A percentile compares a stretch with the other conserved stretches of the same genome.
Conservation (phyloP, 306 rosid species). For the Cucurbita moschata region DNA sequence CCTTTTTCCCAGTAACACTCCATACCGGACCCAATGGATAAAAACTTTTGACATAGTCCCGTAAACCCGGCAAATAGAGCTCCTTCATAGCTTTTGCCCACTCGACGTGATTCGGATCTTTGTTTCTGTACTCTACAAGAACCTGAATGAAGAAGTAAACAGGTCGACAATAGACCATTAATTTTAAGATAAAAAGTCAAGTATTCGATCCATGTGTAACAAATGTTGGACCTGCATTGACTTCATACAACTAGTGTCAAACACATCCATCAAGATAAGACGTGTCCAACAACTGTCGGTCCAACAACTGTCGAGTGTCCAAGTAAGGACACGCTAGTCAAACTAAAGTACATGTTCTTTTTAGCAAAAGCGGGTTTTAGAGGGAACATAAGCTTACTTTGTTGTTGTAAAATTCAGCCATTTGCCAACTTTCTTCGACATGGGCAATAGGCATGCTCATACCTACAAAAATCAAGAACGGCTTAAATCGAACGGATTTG, state of each 20-base stretch:
- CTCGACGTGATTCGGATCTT: slow-evolving; percentile 88
- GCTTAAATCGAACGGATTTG: background rate
- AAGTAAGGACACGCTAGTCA: no score
- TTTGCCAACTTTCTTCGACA: slow-evolving; percentile 99
- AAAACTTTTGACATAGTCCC: slow-evolving; percentile 74
- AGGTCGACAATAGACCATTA: background rate
- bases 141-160: slow-evolving; percentile 33
- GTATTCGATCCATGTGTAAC: no score
- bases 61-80: slow-evolving; percentile 80
- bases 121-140: slow-evolving; percentile 75
- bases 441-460: slow-evolving; percentile 98
- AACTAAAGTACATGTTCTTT: no score
- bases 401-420: slow-evolving; percentile 97
- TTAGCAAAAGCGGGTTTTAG: background rate
- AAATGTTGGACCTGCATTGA: no score
- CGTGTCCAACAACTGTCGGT: no score
- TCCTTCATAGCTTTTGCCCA: slow-evolving; percentile 97
- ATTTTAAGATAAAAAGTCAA: background rate
- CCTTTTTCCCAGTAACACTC: slow-evolving; percentile 57
- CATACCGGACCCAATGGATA: slow-evolving; percentile 88
- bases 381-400: slow-evolving; percentile 44
- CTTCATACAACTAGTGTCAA: no score
- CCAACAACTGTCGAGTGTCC: no score
- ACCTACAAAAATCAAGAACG: slow-evolving; percentile 40
- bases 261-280: no score